Conservation (phyloP, 2,329 filamentous ascomycete species). For the Blastomyces emzantsi region DNA sequence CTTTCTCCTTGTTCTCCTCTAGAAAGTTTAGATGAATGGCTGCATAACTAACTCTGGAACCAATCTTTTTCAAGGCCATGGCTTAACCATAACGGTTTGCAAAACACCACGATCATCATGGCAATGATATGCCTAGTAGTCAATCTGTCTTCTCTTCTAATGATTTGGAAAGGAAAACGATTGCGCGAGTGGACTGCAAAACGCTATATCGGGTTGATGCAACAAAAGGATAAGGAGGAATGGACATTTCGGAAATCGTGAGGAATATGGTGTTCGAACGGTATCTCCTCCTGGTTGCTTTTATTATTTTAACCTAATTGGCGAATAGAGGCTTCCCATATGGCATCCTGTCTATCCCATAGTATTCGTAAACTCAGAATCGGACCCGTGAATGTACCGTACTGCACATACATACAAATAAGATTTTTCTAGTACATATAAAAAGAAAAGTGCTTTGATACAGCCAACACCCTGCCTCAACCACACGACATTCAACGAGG, state of each 20-base stretch:
- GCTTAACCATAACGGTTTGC: slow-evolving; percentile 26
- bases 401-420: neutral
- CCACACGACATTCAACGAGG: too few relatives aligned
- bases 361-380: neutral
- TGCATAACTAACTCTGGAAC: neutral
- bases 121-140: slow-evolving; percentile 21
- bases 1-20: neutral
- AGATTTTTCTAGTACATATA: too few relatives aligned
- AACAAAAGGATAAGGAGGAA: slow-evolving; percentile 11
- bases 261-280: neutral
- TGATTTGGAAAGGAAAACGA: slow-evolving; percentile 16
- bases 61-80: slow-evolving; percentile 21
- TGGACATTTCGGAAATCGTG: neutral
- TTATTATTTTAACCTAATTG: neutral
- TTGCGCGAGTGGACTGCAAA: slow-evolving; percentile 15
- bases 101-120: slow-evolving; percentile 28
- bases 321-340: neutral
- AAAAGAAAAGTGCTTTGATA: too few relatives aligned
- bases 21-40: neutral
- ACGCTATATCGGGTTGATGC: slow-evolving; percentile 11
- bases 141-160: slow-evolving; percentile 15
- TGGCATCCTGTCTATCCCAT: neutral
- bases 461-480: too few relatives aligned
- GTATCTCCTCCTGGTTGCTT: neutral
- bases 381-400: neutral